Conservation (phyloP, 352 stramenopile genomes). For the Phytophthora parvispora region DNA sequence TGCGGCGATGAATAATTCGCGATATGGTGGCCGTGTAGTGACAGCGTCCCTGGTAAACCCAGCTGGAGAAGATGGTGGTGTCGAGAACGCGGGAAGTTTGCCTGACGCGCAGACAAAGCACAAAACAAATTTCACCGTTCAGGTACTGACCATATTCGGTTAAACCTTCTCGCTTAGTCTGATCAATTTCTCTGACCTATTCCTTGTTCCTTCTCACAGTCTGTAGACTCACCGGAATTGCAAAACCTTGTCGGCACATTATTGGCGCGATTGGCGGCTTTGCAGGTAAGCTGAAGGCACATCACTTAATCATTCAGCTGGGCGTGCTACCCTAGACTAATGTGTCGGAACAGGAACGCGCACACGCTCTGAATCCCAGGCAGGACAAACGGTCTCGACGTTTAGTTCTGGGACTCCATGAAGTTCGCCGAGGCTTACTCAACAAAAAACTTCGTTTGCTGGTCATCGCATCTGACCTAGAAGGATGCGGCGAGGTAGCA, state of each 20-base stretch:
- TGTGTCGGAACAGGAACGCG: constrained; percentile 64
- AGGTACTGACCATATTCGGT: constrained; percentile 11
- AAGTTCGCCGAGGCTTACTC: constrained; percentile 91
- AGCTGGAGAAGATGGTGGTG: neutral
- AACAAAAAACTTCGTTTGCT: constrained; percentile 89
- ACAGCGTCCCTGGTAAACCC: neutral
- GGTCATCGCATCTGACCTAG: constrained; percentile 93
- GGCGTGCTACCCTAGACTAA: neutral
- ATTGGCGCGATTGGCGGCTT: constrained; percentile 35
- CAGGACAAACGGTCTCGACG: constrained; percentile 77
- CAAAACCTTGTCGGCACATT: constrained; percentile 22
- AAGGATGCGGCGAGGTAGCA: constrained; percentile 81
- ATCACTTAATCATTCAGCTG: neutral
- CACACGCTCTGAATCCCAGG: constrained; percentile 65
- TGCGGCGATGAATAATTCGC: constrained; percentile 25
- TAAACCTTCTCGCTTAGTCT: too few species aligned
- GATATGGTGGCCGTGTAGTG: constrained; percentile 49
- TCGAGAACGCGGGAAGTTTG: neutral
- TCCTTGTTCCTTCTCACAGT: neutral
- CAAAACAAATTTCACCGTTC: neutral
- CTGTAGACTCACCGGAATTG: constrained; percentile 14
- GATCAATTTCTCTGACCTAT: too few species aligned
- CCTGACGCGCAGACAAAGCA: neutral
- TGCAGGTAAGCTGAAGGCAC: constrained; percentile 29
- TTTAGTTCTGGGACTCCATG: constrained; percentile 93